phyloP scores from a whole-genome alignment of 495 filamentous ascomycete species.

The Bombardia bombarda region DNA sequence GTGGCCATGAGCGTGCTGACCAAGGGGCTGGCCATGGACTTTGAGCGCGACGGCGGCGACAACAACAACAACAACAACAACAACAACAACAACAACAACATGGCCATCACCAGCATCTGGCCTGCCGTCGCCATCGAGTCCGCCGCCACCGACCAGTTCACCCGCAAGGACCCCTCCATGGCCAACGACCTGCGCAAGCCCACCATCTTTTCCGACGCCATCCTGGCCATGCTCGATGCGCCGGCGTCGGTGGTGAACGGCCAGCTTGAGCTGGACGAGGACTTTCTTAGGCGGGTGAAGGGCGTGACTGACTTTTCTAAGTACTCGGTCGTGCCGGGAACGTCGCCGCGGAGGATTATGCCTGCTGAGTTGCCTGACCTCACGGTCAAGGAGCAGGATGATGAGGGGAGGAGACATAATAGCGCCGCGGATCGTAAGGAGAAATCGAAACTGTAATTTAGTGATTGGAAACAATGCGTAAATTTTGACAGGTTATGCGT shows the following conservation, averaged over 20 bases:
- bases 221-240: constrained; percentile 63
- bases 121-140: constrained; percentile 67
- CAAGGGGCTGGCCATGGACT: constrained; percentile 79
- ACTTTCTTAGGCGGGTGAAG: constrained; percentile 61
- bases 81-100: constrained; percentile 42
- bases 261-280: constrained; percentile 67
- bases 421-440: constrained; percentile 36
- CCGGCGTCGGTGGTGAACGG: constrained; percentile 60
- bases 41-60: constrained; percentile 50
- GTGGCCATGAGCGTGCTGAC: constrained; percentile 77
- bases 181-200: constrained; percentile 55
- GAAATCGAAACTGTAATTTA: too few relatives aligned
- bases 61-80: constrained; percentile 67
- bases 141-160: constrained; percentile 55
- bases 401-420: constrained; percentile 69
- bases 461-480: too few relatives aligned
- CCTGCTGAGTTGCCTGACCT: constrained; percentile 61
- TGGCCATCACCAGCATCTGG: constrained; percentile 81
- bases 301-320: constrained; percentile 65
- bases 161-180: constrained; percentile 26
- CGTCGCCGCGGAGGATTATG: constrained; percentile 69
- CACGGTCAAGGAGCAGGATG: constrained; percentile 70
- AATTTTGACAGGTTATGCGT: too few relatives aligned
- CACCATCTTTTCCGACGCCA: constrained; percentile 72
- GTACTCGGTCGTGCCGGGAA: constrained; percentile 61